A percentile compares a stretch with the other conserved stretches of the same genome.
These are phyloP conservation scores for Wolfiporia cocos DNA, from an alignment of 1,284 basidiomycete genomes.

Conservation along the genomic window DNA sequence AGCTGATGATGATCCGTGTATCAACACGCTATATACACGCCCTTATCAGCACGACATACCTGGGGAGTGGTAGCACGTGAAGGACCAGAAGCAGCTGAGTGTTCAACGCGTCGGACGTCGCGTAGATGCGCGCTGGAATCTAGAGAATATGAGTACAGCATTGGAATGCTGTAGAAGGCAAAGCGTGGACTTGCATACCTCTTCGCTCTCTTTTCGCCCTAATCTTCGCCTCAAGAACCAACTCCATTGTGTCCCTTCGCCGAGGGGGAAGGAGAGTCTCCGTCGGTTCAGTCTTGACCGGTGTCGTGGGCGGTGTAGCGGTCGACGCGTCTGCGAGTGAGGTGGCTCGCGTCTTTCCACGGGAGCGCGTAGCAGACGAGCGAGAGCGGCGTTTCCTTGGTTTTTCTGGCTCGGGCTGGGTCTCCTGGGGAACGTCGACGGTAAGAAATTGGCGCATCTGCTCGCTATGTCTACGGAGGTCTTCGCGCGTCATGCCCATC, in stretches of 20 bases:
- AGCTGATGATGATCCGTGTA: slow-evolving; percentile 5
- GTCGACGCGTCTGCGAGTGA: slow-evolving; percentile 42
- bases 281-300: slow-evolving; percentile 53
- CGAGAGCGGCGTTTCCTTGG: slow-evolving; percentile 9
- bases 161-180: no score
- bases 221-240: slow-evolving; percentile 63
- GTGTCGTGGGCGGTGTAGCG: slow-evolving; percentile 43
- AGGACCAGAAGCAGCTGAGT: slow-evolving; percentile 22
- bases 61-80: slow-evolving; percentile 20
- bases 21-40: no score
- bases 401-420: slow-evolving; percentile 36
- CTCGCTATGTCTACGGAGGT: slow-evolving; percentile 57
- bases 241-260: slow-evolving; percentile 64
- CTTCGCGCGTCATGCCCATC: slow-evolving; percentile 66
- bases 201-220: slow-evolving; percentile 40
- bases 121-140: slow-evolving; percentile 49
- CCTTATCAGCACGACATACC: no score
- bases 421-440: slow-evolving; percentile 37
- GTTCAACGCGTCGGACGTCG: slow-evolving; percentile 41
- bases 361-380: slow-evolving; percentile 27
- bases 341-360: slow-evolving; percentile 38
- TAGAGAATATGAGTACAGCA: slow-evolving; percentile 8
- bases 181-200: no score
- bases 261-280: slow-evolving; percentile 44
- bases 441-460: slow-evolving; percentile 72